These are phyloP conservation scores for Fomitopsis pulvina DNA, from an alignment of 768 basidiomycete genomes.

Conservation along the genomic window DNA sequence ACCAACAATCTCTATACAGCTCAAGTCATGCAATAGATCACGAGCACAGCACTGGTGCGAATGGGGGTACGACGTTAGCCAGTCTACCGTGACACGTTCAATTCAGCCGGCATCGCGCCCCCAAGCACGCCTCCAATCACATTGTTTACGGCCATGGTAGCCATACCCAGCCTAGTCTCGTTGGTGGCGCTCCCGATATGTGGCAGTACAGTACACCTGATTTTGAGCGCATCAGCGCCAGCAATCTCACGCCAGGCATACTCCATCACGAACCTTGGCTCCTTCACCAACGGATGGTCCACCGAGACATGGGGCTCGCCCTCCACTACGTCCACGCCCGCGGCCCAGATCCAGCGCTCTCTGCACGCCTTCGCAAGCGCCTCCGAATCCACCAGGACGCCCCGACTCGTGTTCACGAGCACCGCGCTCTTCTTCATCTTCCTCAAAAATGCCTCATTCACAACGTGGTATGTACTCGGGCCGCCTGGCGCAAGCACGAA, in stretches of 20 bases:
- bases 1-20: too few relatives aligned
- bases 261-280: slow-evolving; percentile 49
- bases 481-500: slow-evolving; percentile 82
- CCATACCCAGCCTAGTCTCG: slow-evolving; percentile 83
- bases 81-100: slow-evolving; percentile 18
- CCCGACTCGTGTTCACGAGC: slow-evolving; percentile 81
- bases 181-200: slow-evolving; percentile 89
- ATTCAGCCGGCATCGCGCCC: slow-evolving; percentile 48
- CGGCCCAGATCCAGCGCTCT: slow-evolving; percentile 82
- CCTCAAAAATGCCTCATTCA: slow-evolving; percentile 63
- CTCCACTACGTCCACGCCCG: slow-evolving; percentile 90
- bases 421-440: slow-evolving; percentile 84
- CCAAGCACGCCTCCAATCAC: slow-evolving; percentile 50
- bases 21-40: too few relatives aligned
- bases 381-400: slow-evolving; percentile 84
- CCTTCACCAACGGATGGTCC: slow-evolving; percentile 77
- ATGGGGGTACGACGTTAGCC: too few relatives aligned
- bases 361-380: slow-evolving; percentile 77
- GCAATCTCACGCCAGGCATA: background rate
- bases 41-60: too few relatives aligned
- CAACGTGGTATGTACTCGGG: slow-evolving; percentile 58
- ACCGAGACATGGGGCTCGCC: slow-evolving; percentile 74
- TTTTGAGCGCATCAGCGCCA: background rate
- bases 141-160: slow-evolving; percentile 64
- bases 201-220: slow-evolving; percentile 75